A percentile compares a stretch with the other conserved stretches of the same genome.
Conservation (phyloP, 2,329 filamentous ascomycete species). For the Colletotrichum cordylinicola region DNA sequence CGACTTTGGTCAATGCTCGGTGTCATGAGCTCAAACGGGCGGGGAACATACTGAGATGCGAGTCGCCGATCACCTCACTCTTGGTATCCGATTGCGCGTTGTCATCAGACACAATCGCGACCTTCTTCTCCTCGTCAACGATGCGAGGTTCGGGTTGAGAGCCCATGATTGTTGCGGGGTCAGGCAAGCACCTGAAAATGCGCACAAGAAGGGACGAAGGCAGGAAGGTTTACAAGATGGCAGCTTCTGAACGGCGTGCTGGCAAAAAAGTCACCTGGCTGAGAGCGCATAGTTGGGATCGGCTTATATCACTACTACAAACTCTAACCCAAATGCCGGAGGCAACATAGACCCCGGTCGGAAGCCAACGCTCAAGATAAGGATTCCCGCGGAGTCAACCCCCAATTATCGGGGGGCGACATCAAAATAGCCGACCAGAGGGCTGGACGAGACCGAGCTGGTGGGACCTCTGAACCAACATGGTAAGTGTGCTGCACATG, state of each 20-base stretch:
- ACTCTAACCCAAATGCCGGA: neutral
- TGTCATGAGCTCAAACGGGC: rapidly evolving
- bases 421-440: neutral
- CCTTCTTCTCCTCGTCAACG: slow-evolving; percentile 5
- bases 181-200: neutral
- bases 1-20: neutral
- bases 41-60: neutral
- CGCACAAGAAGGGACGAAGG: neutral
- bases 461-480: neutral
- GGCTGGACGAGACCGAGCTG: neutral
- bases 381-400: slow-evolving; percentile 10
- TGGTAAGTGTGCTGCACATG: neutral
- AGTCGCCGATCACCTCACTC: neutral
- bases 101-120: neutral
- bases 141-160: neutral
- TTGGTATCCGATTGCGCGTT: slow-evolving; percentile 1
- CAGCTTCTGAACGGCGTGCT: neutral
- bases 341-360: neutral
- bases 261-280: neutral
- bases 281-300: neutral
- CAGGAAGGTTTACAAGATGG: neutral
- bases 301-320: slow-evolving; percentile 1
- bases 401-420: neutral
- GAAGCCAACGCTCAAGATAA: neutral
- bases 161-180: neutral